Evolutionary conservation across 2,329 filamentous ascomycete genomes (phyloP), one percentile per base, ranked within the genome.

Genomic region (Aspergillus proliferans): DNA sequence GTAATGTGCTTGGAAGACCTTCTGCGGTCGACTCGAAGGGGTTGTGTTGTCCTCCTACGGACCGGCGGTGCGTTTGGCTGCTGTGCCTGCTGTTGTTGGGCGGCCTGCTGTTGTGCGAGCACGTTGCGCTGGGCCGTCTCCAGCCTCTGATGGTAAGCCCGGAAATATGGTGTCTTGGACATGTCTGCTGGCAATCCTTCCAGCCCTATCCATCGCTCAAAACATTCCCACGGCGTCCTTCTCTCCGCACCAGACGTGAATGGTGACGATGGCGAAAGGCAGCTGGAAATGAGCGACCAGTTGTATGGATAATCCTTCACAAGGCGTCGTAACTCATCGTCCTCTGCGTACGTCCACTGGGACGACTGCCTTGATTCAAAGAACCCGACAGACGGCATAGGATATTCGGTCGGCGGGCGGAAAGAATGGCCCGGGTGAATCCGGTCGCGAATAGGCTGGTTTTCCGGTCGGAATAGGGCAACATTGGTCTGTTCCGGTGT

Each of bases 151-250:
- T 82, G 81, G 59, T 85, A 86, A 9, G 81, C 82, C 62, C 90
- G 88, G 77, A 97, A 98, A 66, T 97, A 98, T 41, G 91, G 86
- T 0, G 89, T 95, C 72, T 95, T 95, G 15, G 87, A 85, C 86
- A 97, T 94, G 56, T 98, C 93, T 9, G 86, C 82, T 4, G 93
- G 92, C 34, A 96, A 76, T 1, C 91, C 90, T 71, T 97, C 93
- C 10, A 97, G 75, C 58, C 87, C 85, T 47, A 96, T 87, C 92
- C 92, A 98, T 40, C 93, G 82, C 70, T 98, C 93, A 60, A 98
- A 98, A 65, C 93, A 98, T 71, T 98, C 93, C 93, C 93, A 98
- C 0, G 92, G 90, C 2, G 92, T 97, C 43, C 93, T 82, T 53
- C 93, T 81, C 65, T 97, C 92, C 9, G 89, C 84, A 1, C 88